Evolutionary conservation across 1,139 yeast species (phyloP).

Genomic region (Debaryomycetaceae sp.): DNA sequence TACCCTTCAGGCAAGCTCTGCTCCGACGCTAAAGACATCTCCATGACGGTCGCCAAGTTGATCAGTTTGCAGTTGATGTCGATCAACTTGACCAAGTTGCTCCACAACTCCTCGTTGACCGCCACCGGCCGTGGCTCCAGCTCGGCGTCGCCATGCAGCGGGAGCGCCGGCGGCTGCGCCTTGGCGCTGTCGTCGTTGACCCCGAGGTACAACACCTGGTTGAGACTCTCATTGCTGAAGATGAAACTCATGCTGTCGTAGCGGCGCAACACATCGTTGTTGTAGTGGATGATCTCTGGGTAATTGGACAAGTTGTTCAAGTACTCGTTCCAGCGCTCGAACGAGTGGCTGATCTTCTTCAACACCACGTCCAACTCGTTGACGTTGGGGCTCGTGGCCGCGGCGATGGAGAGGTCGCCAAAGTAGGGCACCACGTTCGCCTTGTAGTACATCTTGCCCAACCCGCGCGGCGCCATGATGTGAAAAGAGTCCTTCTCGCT

Average conservation of each 20-base stretch:
- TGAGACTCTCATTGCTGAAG: conserved; percentile 43
- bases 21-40: conserved; percentile 33
- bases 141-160: conserved; percentile 5
- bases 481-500: conserved; percentile 48
- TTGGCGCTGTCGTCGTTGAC: conserved; percentile 27
- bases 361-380: conserved; percentile 63
- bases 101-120: conserved; percentile 16
- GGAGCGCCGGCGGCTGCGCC: conserved; percentile 14
- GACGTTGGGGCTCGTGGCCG: conserved; percentile 25
- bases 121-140: too few species aligned
- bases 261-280: conserved; percentile 39
- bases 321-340: conserved; percentile 78
- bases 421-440: conserved; percentile 83
- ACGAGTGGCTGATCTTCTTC: conserved; percentile 67
- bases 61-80: conserved; percentile 39
- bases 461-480: conserved; percentile 84
- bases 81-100: conserved; percentile 28
- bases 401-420: conserved; percentile 63
- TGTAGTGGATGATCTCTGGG: conserved; percentile 37
- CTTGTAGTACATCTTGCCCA: conserved; percentile 74
- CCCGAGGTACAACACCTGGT: conserved; percentile 42
- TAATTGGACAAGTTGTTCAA: conserved; percentile 37
- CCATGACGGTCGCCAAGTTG: conserved; percentile 37
- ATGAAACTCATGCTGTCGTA: conserved; percentile 46
- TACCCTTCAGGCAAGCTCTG: conserved; percentile 41